Percentiles rank a stretch among this genome's conserved stretches.
Conservation (phyloP, 2,329 filamentous ascomycete species). For the Fusarium globosum region DNA sequence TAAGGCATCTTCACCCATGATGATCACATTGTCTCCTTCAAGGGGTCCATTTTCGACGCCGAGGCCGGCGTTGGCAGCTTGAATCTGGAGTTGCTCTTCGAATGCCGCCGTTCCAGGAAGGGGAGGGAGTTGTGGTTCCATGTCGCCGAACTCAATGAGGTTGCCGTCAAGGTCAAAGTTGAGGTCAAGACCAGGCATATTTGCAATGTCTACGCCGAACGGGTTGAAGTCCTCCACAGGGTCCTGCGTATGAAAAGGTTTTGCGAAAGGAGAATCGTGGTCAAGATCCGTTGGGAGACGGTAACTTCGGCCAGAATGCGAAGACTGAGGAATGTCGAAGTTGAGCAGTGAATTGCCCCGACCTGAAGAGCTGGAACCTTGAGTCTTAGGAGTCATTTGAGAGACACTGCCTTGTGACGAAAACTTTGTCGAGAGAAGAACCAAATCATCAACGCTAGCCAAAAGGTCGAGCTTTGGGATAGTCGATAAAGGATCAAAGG, state of each 20-base stretch:
- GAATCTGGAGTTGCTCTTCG: constrained; percentile 13
- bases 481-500: constrained; percentile 63
- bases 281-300: constrained; percentile 51
- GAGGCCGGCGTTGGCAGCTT: constrained; percentile 17
- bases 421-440: constrained; percentile 51
- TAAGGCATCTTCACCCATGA: constrained; percentile 52
- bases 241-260: constrained; percentile 32
- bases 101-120: constrained; percentile 45
- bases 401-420: constrained; percentile 54
- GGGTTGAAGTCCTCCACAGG: constrained; percentile 45
- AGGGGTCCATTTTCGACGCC: constrained; percentile 7
- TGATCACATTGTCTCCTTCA: constrained; percentile 51
- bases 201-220: constrained; percentile 54
- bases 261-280: constrained; percentile 46
- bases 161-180: constrained; percentile 65
- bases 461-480: constrained; percentile 52
- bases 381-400: constrained; percentile 58
- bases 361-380: constrained; percentile 47
- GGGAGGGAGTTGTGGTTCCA: constrained; percentile 56
- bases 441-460: constrained; percentile 49
- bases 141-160: constrained; percentile 55
- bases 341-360: constrained; percentile 43
- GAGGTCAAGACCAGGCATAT: constrained; percentile 56
- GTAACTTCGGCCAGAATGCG: constrained; percentile 48
- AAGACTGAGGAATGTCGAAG: constrained; percentile 51